Conservation (phyloP, 345 rosid genomes). For the Pelargonium nanum region DNA sequence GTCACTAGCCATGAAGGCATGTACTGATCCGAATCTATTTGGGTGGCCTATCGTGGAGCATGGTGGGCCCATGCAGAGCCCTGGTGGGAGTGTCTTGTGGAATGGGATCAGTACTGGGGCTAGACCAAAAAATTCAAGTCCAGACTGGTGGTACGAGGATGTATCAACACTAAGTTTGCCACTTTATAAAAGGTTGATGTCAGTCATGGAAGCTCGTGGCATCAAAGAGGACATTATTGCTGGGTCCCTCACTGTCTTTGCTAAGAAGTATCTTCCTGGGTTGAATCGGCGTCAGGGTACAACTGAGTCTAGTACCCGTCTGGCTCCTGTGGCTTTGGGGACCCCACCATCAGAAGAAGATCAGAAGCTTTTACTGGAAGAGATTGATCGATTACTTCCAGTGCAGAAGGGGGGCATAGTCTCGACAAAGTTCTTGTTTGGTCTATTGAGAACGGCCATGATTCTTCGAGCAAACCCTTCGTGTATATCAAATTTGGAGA, state of each 20-base stretch:
- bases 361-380: conserved; percentile 69
- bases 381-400: conserved; percentile 60
- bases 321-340: conserved; percentile 41
- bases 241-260: conserved; percentile 61
- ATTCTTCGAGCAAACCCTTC: conserved; percentile 58
- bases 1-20: conserved; percentile 64
- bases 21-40: conserved; percentile 75
- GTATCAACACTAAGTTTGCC: conserved; percentile 62
- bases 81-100: conserved; percentile 93
- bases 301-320: conserved; percentile 51
- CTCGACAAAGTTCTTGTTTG: conserved; percentile 69
- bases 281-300: conserved; percentile 63
- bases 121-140: conserved; percentile 56
- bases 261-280: conserved; percentile 77
- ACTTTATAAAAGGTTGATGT: conserved; percentile 64
- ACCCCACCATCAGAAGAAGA: conserved; percentile 69
- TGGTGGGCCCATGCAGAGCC: conserved; percentile 93
- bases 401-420: conserved; percentile 72
- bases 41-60: conserved; percentile 93
- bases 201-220: conserved; percentile 67
- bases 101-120: conserved; percentile 97
- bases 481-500: conserved; percentile 62
- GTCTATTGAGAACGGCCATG: conserved; percentile 72
- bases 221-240: conserved; percentile 65
- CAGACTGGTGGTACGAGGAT: conserved; percentile 98